Conservation (phyloP, 306 rosid species). For the Lagenaria siceraria region DNA sequence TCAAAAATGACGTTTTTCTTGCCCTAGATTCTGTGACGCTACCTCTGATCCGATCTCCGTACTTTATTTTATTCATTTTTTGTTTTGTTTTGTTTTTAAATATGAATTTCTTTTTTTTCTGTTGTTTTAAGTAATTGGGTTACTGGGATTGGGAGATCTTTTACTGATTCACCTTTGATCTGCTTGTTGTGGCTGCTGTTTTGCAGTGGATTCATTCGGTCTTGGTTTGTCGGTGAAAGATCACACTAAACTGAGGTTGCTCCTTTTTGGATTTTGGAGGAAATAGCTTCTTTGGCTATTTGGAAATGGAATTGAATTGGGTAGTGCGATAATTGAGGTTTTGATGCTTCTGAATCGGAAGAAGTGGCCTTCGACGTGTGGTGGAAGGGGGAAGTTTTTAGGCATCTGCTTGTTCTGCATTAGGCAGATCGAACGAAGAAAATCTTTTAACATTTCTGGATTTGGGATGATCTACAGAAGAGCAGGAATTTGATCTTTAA, state of each 20-base stretch:
- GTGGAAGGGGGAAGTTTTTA: slow-evolving; percentile 30
- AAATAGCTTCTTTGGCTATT: not conserved
- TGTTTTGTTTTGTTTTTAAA: not conserved
- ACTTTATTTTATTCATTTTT: not conserved
- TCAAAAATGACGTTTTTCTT: slow-evolving; percentile 17
- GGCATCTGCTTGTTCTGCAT: slow-evolving; percentile 33
- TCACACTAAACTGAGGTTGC: not conserved
- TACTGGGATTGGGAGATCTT: slow-evolving; percentile 30
- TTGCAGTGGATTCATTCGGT: slow-evolving; percentile 18
- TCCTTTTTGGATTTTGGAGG: not conserved
- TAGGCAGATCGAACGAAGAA: not conserved
- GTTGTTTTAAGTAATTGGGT: not conserved
- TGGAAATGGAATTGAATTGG: slow-evolving; percentile 10
- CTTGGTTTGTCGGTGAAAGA: not conserved
- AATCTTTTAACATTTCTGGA: not conserved
- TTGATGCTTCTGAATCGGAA: slow-evolving; percentile 14
- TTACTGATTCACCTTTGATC: slow-evolving; percentile 12
- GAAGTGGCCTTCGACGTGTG: slow-evolving; percentile 16
- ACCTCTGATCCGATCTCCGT: slow-evolving; percentile 44
- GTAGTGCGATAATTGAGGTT: slow-evolving; percentile 13
- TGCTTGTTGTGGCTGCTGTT: not conserved
- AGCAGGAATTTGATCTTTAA: not conserved
- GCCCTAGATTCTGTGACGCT: slow-evolving; percentile 31
- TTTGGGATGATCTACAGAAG: not conserved
- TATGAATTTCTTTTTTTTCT: not conserved